Base-by-base conservation (phyloP, 129 eudicot genomes). In the Scalesia atractyloides region DNA sequence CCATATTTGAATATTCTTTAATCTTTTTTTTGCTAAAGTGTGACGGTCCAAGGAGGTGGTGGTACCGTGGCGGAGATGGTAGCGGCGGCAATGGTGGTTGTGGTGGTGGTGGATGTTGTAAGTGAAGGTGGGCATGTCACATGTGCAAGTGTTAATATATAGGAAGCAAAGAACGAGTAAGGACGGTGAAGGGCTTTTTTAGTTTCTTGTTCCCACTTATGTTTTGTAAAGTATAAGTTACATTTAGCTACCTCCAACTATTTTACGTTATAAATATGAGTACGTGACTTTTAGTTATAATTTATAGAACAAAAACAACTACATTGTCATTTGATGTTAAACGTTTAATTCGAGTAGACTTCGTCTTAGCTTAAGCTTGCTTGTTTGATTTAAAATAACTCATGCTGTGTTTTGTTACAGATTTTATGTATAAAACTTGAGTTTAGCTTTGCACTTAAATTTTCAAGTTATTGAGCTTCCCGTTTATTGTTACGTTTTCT, bases 111-210 rank as follows among this genome's bases (percentile, higher is more conserved):
- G 5, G 74, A 5, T 12, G 74, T 14, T 50, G 46, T 19, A 18
- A 16, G 63, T 58, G 30, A 16, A 54, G 60, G n/a, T n/a, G n/a
- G n/a, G n/a, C n/a, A 59, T 56, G 61, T 20, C n/a, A 4, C 2
- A 17, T 12, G 9, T 54, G 2, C 11, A 50, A 51, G 74, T 34
- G 66, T 56, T 9, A 11, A 62, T 75, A 64, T 76, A 76, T 76
- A 76, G 75, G 69, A 64, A 66, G 57, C 26, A 57, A 66, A 30
- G 50, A 68, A 46, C 68, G 75, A 59, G 81, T 60, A 62, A 68
- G 81, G 64, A 69, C 75, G 81, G 57, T 69, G 46, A 69, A 51
- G 53, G 47, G 19, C 19, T 39, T 37, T 13, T 65, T 14, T 14
- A 74, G 48, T 70, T 70, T 70, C 22, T 54, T 70, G 52, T 43